phyloP scores from a whole-genome alignment of 768 basidiomycete species.

The Hericium rajendrae region DNA sequence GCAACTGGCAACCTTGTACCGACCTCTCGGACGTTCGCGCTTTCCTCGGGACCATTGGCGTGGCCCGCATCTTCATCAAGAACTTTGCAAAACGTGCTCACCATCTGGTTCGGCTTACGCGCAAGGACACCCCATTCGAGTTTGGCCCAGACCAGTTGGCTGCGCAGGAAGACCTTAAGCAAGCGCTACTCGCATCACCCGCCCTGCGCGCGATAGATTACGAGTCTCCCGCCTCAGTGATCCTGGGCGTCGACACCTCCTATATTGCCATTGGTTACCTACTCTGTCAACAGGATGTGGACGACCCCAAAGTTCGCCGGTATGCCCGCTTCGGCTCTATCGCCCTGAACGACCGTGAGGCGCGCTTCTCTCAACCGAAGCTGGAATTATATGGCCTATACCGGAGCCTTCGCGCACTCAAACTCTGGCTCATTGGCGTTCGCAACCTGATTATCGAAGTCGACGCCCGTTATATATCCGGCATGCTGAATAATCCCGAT shows the following conservation, averaged over 20 bases:
- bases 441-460: too few species aligned
- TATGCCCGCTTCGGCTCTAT: slow-evolving; percentile 28
- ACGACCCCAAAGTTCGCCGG: slow-evolving; percentile 14
- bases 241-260: slow-evolving; percentile 20
- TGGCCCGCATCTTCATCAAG: slow-evolving; percentile 15
- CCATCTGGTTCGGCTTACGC: slow-evolving; percentile 13
- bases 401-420: slow-evolving; percentile 1
- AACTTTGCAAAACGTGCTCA: slow-evolving; percentile 15
- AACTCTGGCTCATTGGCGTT: not conserved
- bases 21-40: slow-evolving; percentile 16
- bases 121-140: slow-evolving; percentile 14
- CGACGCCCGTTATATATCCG: too few species aligned
- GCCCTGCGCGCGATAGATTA: slow-evolving; percentile 12
- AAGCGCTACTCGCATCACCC: not conserved
- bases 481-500: too few species aligned
- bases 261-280: slow-evolving; percentile 18
- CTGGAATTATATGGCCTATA: slow-evolving; percentile 20
- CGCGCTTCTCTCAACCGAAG: slow-evolving; percentile 17
- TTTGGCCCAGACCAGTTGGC: slow-evolving; percentile 9
- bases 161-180: slow-evolving; percentile 14
- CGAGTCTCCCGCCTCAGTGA: slow-evolving; percentile 6
- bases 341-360: slow-evolving; percentile 22
- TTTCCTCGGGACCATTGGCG: slow-evolving; percentile 17
- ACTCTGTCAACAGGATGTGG: slow-evolving; percentile 18
- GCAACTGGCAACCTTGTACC: slow-evolving; percentile 15